Conservation (phyloP, 1,284 basidiomycete genomes). For the Austropuccinia psidii region DNA sequence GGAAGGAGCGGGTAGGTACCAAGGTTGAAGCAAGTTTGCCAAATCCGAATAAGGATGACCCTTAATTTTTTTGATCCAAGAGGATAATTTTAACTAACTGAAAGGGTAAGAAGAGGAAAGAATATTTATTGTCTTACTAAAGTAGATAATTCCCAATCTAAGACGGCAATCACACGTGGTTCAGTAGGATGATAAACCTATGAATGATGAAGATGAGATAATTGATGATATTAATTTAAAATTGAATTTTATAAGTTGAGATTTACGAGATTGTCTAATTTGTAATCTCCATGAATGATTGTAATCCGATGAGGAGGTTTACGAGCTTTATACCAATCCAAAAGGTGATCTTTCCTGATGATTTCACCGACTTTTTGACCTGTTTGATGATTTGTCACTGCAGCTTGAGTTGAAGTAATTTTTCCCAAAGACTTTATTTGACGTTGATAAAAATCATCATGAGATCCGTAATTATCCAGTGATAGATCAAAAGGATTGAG, state of each 20-base stretch:
- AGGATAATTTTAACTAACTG: neutral
- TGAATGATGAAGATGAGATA: neutral
- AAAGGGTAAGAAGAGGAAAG: neutral
- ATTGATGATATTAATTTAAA: neutral
- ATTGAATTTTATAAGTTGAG: neutral
- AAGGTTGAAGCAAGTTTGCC: slow-evolving; percentile 78
- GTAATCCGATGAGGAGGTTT: slow-evolving; percentile 57
- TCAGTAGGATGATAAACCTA: slow-evolving; percentile 81
- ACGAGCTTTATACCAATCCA: slow-evolving; percentile 65
- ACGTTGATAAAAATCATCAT: slow-evolving; percentile 74
- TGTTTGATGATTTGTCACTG: slow-evolving; percentile 59
- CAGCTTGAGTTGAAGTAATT: slow-evolving; percentile 65
- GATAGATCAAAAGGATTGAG: slow-evolving; percentile 64
- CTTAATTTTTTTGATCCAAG: slow-evolving; percentile 48
- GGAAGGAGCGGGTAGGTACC: slow-evolving; percentile 58
- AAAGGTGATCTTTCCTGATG: slow-evolving; percentile 63
- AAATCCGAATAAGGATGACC: slow-evolving; percentile 67
- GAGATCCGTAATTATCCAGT: slow-evolving; percentile 68
- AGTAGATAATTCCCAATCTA: slow-evolving; percentile 96
- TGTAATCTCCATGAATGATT: slow-evolving; percentile 92
- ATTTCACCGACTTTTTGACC: slow-evolving; percentile 59
- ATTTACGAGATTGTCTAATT: slow-evolving; percentile 72
- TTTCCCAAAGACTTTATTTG: slow-evolving; percentile 77
- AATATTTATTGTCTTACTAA: slow-evolving; percentile 67
- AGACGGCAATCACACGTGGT: slow-evolving; percentile 81